Evolutionary conservation across 2,329 filamentous ascomycete species (phyloP), one percentile per base, ranked within the genome.

Genomic region (Trichoderma asperellum): DNA sequence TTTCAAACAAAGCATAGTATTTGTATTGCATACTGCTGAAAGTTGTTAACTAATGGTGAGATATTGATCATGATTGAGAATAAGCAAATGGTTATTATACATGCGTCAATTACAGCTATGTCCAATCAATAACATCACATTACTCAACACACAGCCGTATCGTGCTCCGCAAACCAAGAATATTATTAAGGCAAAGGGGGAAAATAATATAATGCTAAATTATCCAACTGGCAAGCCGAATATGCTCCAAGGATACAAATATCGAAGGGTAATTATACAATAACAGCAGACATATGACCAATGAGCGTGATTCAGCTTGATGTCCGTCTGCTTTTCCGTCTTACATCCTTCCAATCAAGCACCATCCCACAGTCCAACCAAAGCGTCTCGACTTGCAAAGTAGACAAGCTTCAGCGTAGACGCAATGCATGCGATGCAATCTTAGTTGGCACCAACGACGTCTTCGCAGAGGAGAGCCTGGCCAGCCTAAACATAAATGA

Each of bases 61-160:
- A 3, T 2, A 6, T 7, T 8, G 1, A 2, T 43, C 7, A 18
- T 43, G 3, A 5, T 6, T 14, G 18, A 2, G 37, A 11, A 3
- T 11, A 18, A 18, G 7, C 16, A 16, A 18, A 43, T 18, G 18
- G 6, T 7, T 5, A 40, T 18, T 40, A 18, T 16, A 18, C 5
- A 7, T 43, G 16, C 18, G 5, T 5, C 16, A 18, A 18, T 18
- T 43, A 18, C 37, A 18, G 16, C 37, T 2, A 2, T 21, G n/a
- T 11, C n/a, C 77, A 71, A 76, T 84, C 34, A 81, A 71, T 34
- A 78, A 77, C 2, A 73, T 81, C 12, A 78, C 76, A 8, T 74
- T 79, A 58, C 74, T n/a, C 81, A 60, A 73, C 82, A 7, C 76
- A 83, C 3, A 56, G 70, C 0, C 70, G 71, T 0, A 81, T 82